Evolutionary conservation across 768 basidiomycete genomes (phyloP).

Genomic region (Tephrocybe sp.): DNA sequence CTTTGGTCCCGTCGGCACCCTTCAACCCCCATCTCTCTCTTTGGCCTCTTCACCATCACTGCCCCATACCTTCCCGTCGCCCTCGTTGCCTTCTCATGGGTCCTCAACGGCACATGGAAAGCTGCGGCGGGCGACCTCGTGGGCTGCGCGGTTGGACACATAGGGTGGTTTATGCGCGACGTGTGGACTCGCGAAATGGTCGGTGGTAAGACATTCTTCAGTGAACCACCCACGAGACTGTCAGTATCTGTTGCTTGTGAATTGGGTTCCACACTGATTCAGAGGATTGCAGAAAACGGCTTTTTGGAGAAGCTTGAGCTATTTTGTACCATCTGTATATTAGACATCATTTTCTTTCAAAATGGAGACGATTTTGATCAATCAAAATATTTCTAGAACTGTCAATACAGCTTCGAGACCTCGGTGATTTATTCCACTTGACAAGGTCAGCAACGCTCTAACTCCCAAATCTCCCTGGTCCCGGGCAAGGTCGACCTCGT

Average conservation of each 20-base stretch:
- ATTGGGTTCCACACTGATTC: neutral
- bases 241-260: constrained; percentile 39
- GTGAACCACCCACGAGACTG: constrained; percentile 70
- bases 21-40: constrained; percentile 92
- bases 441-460: constrained; percentile 16
- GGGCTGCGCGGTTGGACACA: constrained; percentile 85
- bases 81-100: constrained; percentile 85
- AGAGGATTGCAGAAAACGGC: constrained; percentile 48
- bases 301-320: constrained; percentile 56
- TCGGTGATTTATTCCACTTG: too few species aligned
- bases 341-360: too few species aligned
- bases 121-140: constrained; percentile 81
- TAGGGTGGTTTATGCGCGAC: constrained; percentile 83
- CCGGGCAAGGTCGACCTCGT: constrained; percentile 31
- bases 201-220: constrained; percentile 70
- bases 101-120: constrained; percentile 79
- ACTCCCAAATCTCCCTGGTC: constrained; percentile 32
- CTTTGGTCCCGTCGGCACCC: constrained; percentile 96
- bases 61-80: constrained; percentile 95
- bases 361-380: too few species aligned
- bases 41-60: constrained; percentile 92
- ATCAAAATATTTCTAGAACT: too few species aligned
- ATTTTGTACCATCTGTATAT: neutral
- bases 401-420: too few species aligned
- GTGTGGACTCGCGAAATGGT: constrained; percentile 89